Conservation (phyloP, 257 asterid species). For the Agastache rugosa region DNA sequence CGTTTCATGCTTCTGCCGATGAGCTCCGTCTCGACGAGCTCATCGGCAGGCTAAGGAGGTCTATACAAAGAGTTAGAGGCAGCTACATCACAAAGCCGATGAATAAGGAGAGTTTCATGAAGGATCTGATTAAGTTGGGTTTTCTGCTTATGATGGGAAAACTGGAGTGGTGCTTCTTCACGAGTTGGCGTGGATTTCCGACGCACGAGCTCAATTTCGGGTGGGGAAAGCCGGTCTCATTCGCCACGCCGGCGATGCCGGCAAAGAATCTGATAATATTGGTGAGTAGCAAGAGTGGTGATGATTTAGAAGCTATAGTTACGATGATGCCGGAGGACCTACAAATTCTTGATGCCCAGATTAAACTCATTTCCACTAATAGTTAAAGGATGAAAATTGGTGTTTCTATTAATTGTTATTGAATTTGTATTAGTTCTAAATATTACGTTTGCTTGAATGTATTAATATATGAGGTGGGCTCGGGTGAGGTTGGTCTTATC, state of each 20-base stretch:
- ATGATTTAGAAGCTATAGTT: neutral
- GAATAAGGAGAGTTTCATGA: neutral
- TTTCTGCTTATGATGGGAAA: neutral
- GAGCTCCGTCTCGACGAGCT: slow-evolving; percentile 1
- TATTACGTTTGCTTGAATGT: no score
- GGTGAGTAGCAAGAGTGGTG: neutral
- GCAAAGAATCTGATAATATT: neutral
- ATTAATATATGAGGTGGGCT: no score
- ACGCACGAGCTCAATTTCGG: neutral
- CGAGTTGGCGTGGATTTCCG: slow-evolving; percentile 21
- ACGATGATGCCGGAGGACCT: neutral
- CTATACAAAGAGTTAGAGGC: neutral
- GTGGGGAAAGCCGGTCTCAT: neutral
- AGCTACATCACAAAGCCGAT: slow-evolving; percentile 6
- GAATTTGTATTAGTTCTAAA: no score
- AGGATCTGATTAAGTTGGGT: neutral
- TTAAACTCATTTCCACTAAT: no score
- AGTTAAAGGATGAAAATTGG: no score
- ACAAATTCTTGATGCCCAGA: neutral
- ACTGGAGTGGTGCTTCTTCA: slow-evolving; percentile 8
- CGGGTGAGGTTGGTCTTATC: no score
- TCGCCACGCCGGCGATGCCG: neutral
- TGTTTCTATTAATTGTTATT: no score
- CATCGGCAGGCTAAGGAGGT: neutral
- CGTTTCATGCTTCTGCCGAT: neutral